Conservation (phyloP, 2,329 filamentous ascomycete species). For the Colletotrichum eremochloae region DNA sequence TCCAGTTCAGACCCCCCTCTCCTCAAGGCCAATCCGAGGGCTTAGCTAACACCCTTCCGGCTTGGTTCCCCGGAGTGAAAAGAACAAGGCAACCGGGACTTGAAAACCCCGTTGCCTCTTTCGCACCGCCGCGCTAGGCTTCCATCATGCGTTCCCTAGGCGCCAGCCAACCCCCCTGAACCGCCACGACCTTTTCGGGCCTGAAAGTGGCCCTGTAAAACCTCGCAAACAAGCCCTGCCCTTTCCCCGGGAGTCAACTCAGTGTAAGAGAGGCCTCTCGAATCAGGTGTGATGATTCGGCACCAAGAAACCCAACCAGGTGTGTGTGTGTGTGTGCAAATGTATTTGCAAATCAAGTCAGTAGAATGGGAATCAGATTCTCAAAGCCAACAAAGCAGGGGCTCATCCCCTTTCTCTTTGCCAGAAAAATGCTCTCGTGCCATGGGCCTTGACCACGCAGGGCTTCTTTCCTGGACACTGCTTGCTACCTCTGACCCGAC, state of each 20-base stretch:
- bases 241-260: not conserved
- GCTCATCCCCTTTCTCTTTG: not conserved
- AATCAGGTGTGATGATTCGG: not conserved
- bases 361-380: not conserved
- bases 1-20: not conserved
- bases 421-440: not conserved
- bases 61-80: conserved; percentile 6
- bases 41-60: not conserved
- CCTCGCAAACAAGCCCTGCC: not conserved
- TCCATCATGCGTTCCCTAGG: not conserved
- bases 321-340: not conserved
- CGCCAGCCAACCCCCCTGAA: not conserved
- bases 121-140: not conserved
- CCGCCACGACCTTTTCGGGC: not conserved
- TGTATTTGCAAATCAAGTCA: not conserved
- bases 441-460: not conserved
- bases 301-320: not conserved
- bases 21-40: not conserved
- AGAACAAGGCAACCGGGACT: not conserved
- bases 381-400: not conserved
- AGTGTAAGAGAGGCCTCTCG: not conserved
- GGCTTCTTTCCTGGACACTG: not conserved
- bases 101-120: not conserved
- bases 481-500: not conserved
- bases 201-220: not conserved